Evolutionary conservation across 2,329 filamentous ascomycete species (phyloP).

Genomic region (Penicillium corylophilum): DNA sequence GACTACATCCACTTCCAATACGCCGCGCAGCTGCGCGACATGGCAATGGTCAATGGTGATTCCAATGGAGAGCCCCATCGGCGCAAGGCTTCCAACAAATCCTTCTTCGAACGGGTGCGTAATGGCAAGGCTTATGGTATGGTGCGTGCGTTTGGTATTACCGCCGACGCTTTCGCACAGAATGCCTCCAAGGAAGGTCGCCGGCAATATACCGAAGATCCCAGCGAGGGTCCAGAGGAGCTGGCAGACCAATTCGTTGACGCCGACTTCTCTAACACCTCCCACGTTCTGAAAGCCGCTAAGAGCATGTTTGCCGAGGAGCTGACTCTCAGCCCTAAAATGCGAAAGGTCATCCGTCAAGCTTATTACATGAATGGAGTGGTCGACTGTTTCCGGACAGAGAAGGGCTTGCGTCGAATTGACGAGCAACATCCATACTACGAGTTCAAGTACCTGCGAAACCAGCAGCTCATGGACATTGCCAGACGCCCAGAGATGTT

Average conservation of each 20-base stretch:
- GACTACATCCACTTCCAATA: conserved; percentile 97
- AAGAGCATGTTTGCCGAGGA: conserved; percentile 91
- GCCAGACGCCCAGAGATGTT: conserved; percentile 84
- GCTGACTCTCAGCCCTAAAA: conserved; percentile 78
- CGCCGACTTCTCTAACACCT: conserved; percentile 71
- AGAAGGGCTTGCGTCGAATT: conserved; percentile 90
- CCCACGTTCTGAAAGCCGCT: conserved; percentile 73
- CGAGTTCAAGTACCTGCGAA: conserved; percentile 93
- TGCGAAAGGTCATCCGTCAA: conserved; percentile 81
- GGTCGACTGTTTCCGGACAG: conserved; percentile 84
- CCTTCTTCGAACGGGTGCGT: conserved; percentile 79
- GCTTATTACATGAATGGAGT: conserved; percentile 80
- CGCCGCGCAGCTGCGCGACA: conserved; percentile 75
- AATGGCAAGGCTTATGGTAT: conserved; percentile 76
- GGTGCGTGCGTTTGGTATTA: conserved; percentile 86
- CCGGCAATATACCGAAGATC: conserved; percentile 82
- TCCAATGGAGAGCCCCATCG: conserved; percentile 67
- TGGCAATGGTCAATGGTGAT: conserved; percentile 61
- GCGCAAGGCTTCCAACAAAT: conserved; percentile 78
- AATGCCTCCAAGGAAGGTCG: conserved; percentile 78
- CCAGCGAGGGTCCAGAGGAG: conserved; percentile 74
- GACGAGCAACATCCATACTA: conserved; percentile 96
- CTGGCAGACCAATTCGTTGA: conserved; percentile 76
- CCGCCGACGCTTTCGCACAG: conserved; percentile 81
- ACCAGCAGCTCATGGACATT: conserved; percentile 80